Conservation (phyloP, 148 eudicot species). For the Nepenthes mirabilis region DNA sequence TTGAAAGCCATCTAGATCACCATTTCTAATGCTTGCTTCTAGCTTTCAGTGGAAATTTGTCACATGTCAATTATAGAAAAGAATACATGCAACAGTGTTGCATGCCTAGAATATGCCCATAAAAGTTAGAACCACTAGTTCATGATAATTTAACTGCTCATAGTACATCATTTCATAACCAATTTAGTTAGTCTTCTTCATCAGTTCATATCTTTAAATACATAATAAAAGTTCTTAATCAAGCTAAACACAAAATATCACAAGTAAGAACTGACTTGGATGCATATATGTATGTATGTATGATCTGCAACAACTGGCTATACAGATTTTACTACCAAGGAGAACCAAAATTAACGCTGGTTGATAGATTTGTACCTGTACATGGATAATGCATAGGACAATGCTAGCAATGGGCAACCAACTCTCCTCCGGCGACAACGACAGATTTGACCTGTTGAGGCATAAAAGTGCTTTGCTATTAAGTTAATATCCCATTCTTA, state of each 20-base stretch:
- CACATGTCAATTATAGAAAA: not conserved
- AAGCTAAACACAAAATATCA: not conserved
- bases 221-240: not conserved
- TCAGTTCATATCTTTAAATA: not conserved
- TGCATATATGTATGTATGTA: too few species aligned
- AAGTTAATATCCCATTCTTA: not conserved
- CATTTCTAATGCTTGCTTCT: slow-evolving; percentile 65
- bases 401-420: slow-evolving; percentile 97
- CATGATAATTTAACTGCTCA: not conserved
- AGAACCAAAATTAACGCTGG: not conserved
- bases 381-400: slow-evolving; percentile 58
- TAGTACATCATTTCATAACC: not conserved
- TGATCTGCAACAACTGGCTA: too few species aligned
- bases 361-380: slow-evolving; percentile 41
- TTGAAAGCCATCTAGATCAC: slow-evolving; percentile 55
- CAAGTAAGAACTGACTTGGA: too few species aligned
- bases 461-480: not conserved
- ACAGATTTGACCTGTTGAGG: slow-evolving; percentile 55
- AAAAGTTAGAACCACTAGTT: not conserved
- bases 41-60: slow-evolving; percentile 36
- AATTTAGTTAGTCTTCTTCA: not conserved
- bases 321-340: not conserved
- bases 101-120: not conserved
- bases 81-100: not conserved
- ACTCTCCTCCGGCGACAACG: slow-evolving; percentile 80